Evolutionary conservation across 1,139 yeast species (phyloP).

Genomic region (Schizosaccharomyces versatilis): DNA sequence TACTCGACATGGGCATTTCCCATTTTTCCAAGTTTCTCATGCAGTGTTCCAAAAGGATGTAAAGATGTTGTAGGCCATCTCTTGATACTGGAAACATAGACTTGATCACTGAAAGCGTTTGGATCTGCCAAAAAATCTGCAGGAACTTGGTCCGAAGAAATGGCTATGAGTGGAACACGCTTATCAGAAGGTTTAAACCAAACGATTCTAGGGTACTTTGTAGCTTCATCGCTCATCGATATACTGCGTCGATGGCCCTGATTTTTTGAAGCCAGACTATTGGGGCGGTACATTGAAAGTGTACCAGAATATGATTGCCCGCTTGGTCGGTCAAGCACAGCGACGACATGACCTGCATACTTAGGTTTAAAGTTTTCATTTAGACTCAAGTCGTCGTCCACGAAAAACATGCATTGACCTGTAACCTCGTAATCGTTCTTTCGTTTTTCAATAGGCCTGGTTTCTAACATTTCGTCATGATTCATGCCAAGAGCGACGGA

Average conservation of each 20-base stretch:
- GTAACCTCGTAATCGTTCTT: slow-evolving; percentile 96
- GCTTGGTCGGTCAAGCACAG: slow-evolving; percentile 89
- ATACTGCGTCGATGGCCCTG: slow-evolving; percentile 18
- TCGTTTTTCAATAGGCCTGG: slow-evolving; percentile 91
- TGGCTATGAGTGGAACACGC: slow-evolving; percentile 93
- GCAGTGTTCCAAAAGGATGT: slow-evolving; percentile 90
- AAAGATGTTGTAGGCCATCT: slow-evolving; percentile 98
- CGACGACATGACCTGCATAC: slow-evolving; percentile 95
- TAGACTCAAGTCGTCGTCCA: slow-evolving; percentile 79
- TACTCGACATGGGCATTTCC: slow-evolving; percentile 35
- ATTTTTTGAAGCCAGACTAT: slow-evolving; percentile 76
- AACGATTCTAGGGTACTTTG: slow-evolving; percentile 67
- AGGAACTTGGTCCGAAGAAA: slow-evolving; percentile 96
- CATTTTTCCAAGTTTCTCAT: slow-evolving; percentile 64
- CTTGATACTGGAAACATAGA: slow-evolving; percentile 84
- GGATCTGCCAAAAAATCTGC: slow-evolving; percentile 84
- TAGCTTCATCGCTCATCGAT: slow-evolving; percentile 22
- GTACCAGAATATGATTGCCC: slow-evolving; percentile 86
- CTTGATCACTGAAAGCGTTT: slow-evolving; percentile 53
- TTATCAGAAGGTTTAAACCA: slow-evolving; percentile 98
- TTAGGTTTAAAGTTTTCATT: slow-evolving; percentile 82
- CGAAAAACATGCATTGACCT: slow-evolving; percentile 75
- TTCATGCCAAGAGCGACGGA: slow-evolving; percentile 23
- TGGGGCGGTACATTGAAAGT: slow-evolving; percentile 77
- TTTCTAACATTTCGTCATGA: slow-evolving; percentile 63